Evolutionary conservation across 2,329 filamentous ascomycete species (phyloP).

Genomic region (Apiospora aurea): DNA sequence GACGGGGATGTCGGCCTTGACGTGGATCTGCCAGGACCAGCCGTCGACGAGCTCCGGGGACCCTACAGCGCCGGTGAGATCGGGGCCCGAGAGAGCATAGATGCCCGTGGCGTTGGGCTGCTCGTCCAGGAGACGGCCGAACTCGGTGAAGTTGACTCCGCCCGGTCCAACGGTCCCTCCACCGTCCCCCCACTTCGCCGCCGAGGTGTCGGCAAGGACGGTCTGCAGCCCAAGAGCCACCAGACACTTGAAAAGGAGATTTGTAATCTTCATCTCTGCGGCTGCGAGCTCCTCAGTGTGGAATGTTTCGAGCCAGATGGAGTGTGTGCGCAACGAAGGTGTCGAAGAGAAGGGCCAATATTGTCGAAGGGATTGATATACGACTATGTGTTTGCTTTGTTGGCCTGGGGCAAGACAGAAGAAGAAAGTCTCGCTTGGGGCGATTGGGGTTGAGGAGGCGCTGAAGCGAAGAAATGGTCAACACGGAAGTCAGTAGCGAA

Average conservation of each 20-base stretch:
- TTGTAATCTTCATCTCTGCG: not conserved
- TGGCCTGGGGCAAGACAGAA: not conserved
- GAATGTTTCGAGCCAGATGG: not conserved
- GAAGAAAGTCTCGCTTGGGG: not conserved
- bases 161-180: not conserved
- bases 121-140: not conserved
- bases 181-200: not conserved
- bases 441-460: not conserved
- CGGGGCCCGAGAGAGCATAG: slow-evolving; percentile 24
- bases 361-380: not conserved
- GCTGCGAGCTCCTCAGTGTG: not conserved
- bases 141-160: slow-evolving; percentile 1
- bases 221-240: not conserved
- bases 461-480: not conserved
- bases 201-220: not conserved
- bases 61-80: slow-evolving; percentile 7
- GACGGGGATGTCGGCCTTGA: slow-evolving; percentile 25
- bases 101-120: slow-evolving; percentile 24
- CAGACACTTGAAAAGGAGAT: not conserved
- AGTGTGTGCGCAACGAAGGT: not conserved
- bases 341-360: not conserved
- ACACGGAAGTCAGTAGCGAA: not conserved
- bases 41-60: slow-evolving; percentile 11
- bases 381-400: not conserved
- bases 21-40: slow-evolving; percentile 24